phyloP scores from a whole-genome alignment of 1,139 yeast genomes.

The Pneumocystis sp. region DNA sequence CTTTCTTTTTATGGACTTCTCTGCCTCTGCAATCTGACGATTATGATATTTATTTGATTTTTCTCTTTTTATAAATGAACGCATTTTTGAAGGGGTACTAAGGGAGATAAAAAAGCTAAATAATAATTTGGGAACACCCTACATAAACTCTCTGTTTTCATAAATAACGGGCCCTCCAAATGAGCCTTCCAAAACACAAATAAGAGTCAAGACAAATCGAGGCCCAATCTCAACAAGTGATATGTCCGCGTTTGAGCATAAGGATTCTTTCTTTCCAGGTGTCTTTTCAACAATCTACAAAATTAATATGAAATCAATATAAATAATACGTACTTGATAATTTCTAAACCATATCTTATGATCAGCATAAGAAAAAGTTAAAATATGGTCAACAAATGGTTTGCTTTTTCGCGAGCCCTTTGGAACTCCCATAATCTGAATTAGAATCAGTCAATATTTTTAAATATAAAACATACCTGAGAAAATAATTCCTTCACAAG shows the following conservation, averaged over 20 bases:
- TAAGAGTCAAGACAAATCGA: conserved; percentile 81
- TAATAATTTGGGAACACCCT: neutral
- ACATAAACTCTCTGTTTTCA: conserved; percentile 87
- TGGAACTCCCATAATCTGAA: conserved; percentile 87
- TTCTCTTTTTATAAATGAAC: neutral
- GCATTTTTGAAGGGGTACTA: neutral
- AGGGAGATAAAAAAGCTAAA: neutral
- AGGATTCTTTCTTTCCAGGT: conserved; percentile 16
- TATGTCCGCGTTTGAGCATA: conserved; percentile 34
- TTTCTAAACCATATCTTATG: conserved; percentile 92
- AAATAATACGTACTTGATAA: conserved; percentile 59
- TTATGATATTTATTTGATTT: neutral
- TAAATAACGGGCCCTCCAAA: conserved; percentile 96
- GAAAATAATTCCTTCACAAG: conserved; percentile 68
- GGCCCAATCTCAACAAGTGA: conserved; percentile 93
- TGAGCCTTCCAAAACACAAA: conserved; percentile 87
- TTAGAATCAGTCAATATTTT: conserved; percentile 16
- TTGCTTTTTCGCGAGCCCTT: conserved; percentile 87
- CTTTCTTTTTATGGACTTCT: neutral
- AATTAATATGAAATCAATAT: conserved; percentile 42
- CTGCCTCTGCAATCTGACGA: neutral
- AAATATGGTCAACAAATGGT: conserved; percentile 89
- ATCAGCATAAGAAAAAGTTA: conserved; percentile 85
- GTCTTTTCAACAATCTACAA: conserved; percentile 27
- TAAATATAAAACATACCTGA: neutral